Conservation (phyloP, 2,329 filamentous ascomycete species). For the Fusarium sp. region DNA sequence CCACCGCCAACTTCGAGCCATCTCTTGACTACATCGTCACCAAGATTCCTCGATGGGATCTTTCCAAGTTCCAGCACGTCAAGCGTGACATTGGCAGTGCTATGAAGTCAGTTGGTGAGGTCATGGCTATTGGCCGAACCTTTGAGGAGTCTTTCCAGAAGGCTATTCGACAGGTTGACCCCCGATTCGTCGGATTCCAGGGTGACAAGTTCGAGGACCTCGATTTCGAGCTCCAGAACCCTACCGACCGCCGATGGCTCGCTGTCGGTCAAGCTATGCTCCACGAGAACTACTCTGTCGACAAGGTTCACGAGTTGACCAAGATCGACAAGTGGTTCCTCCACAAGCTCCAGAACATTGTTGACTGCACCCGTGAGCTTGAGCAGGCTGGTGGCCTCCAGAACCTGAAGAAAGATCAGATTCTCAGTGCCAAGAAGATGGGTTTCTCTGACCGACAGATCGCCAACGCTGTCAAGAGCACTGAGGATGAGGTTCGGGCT, state of each 20-base stretch:
- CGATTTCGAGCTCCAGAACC: slow-evolving; percentile 89
- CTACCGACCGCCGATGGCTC: slow-evolving; percentile 95
- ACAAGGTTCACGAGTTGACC: slow-evolving; percentile 90
- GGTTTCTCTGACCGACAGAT: slow-evolving; percentile 99
- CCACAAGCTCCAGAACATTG: slow-evolving; percentile 97
- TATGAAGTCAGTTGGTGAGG: slow-evolving; percentile 99
- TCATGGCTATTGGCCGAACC: slow-evolving; percentile 98
- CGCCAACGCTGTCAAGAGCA: slow-evolving; percentile 82
- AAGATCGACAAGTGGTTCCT: slow-evolving; percentile 99
- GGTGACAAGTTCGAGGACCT: slow-evolving; percentile 94
- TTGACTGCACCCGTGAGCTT: slow-evolving; percentile 87
- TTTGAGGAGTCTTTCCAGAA: slow-evolving; percentile 99
- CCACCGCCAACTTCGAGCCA: slow-evolving; percentile 98
- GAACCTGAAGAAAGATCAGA: slow-evolving; percentile 86
- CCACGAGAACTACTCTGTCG: slow-evolving; percentile 94
- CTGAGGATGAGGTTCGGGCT: slow-evolving; percentile 90
- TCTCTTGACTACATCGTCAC: slow-evolving; percentile 98
- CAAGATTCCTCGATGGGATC: slow-evolving; percentile 98
- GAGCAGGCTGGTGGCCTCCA: slow-evolving; percentile 85
- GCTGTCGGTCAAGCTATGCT: slow-evolving; percentile 98
- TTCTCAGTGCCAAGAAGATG: slow-evolving; percentile 94
- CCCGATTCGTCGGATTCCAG: slow-evolving; percentile 91
- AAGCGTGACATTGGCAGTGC: slow-evolving; percentile 96
- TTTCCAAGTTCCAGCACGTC: slow-evolving; percentile 99
- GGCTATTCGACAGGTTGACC: slow-evolving; percentile 96